Evolutionary conservation across 148 eudicot species (phyloP), one percentile per base, ranked within the genome.

Genomic region (Arbutus unedo): DNA sequence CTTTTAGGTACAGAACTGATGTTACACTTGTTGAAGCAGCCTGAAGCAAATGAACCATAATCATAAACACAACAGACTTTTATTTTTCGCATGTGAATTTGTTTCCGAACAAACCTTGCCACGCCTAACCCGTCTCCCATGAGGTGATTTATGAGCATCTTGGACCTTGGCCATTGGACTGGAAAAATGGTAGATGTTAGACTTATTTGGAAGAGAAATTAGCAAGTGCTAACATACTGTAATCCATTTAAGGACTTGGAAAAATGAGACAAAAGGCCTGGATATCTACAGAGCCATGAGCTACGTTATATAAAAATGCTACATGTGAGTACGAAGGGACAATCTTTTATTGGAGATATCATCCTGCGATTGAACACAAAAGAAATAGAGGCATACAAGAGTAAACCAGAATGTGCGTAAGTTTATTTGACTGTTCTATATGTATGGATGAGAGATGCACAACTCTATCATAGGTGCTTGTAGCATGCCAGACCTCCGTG

Each of bases 21-120:
- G 98, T 95, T 77, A 95, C 91, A 74, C 98, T 92, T 90, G 84
- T 91, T 56, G 96, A 91, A 84, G 93, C 91, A 85, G 96, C 93
- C 98, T 95, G 88, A 81, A 82, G 85, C 25, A 80, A 85, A 31
- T 23, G 38, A 74, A 73, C n/a, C 47, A 54, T 66, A 54, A 66
- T 14, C 72, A 51, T 67, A 48, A 50, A 23, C 66, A 85, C 11
- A 38, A 70, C 71, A 49, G 43, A 54, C 50, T 41, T 10, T 18
- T n/a, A 62, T 7, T 15, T 31, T 19, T 43, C 19, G 13, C 25
- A 51, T 9, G 60, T 9, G 73, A 4, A 43, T 78, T 19, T 25
- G 67, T 49, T 64, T 57, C 47, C 41, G 79, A 50, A 79, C 90
- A 74, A 79, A 93, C 96, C 98, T 94, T 94, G 78, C 89, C 82